phyloP scores from a whole-genome alignment of 2,329 filamentous ascomycete genomes.

The Didymella lethalis region DNA sequence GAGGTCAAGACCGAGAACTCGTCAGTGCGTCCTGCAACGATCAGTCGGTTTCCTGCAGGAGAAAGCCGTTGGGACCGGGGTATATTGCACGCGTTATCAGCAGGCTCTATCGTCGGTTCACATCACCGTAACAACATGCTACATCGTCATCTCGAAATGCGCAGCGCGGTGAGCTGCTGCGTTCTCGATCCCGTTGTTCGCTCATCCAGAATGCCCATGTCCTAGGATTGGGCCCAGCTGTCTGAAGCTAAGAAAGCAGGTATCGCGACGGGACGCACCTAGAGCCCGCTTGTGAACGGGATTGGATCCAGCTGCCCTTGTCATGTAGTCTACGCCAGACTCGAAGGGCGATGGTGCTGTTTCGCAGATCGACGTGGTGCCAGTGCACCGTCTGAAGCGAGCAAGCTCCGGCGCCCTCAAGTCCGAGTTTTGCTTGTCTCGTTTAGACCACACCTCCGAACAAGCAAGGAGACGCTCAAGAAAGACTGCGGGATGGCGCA shows the following conservation, averaged over 20 bases:
- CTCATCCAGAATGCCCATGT: slow-evolving; percentile 20
- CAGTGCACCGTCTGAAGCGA: slow-evolving; percentile 37
- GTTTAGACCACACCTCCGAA: slow-evolving; percentile 29
- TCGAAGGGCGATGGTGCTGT: slow-evolving; percentile 24
- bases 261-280: slow-evolving; percentile 41
- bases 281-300: slow-evolving; percentile 34
- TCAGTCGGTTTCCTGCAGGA: slow-evolving; percentile 29
- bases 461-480: slow-evolving; percentile 17
- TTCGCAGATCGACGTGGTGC: slow-evolving; percentile 41
- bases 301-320: slow-evolving; percentile 20
- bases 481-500: slow-evolving; percentile 17
- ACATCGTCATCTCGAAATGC: slow-evolving; percentile 5
- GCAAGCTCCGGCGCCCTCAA: slow-evolving; percentile 11
- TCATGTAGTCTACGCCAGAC: slow-evolving; percentile 25
- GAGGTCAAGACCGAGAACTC: slow-evolving; percentile 35
- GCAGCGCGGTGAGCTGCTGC: background rate
- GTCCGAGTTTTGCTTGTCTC: slow-evolving; percentile 30
- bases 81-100: slow-evolving; percentile 24
- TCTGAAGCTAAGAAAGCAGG: slow-evolving; percentile 28
- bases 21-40: slow-evolving; percentile 31
- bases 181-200: slow-evolving; percentile 4
- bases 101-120: slow-evolving; percentile 6
- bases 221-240: slow-evolving; percentile 12
- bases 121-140: slow-evolving; percentile 1
- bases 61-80: slow-evolving; percentile 27